These are phyloP conservation scores for Venturiaceae sp. DNA, from an alignment of 2,329 filamentous ascomycete species.

Conservation along the genomic window DNA sequence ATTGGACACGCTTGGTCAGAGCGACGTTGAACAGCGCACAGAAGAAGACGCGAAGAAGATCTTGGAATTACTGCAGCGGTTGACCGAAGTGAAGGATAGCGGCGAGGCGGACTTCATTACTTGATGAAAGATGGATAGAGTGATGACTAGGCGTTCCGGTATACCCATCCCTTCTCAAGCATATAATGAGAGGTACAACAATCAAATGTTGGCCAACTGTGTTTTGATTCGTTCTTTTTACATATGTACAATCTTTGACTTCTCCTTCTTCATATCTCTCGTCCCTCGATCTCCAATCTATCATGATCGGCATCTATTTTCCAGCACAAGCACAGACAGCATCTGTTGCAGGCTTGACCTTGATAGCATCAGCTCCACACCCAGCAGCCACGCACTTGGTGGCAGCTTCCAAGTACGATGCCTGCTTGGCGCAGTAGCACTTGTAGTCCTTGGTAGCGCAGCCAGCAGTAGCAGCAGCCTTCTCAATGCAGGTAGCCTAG, in stretches of 20 bases:
- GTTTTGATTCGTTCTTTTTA: neutral
- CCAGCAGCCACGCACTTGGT: neutral
- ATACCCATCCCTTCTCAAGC: neutral
- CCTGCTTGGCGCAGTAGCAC: neutral
- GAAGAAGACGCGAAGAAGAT: conserved; percentile 40
- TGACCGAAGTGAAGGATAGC: conserved; percentile 7
- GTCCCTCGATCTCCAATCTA: neutral
- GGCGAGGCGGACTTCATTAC: neutral
- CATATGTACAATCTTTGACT: neutral
- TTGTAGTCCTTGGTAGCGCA: neutral
- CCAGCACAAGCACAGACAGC: neutral
- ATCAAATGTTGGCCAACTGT: too few relatives aligned
- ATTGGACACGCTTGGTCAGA: conserved; percentile 44
- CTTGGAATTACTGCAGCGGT: conserved; percentile 28
- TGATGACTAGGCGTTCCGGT: neutral
- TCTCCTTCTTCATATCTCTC: neutral
- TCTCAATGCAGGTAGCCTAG: neutral
- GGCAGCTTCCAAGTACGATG: neutral
- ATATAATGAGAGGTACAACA: neutral
- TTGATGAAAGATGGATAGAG: neutral
- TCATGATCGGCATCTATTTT: neutral
- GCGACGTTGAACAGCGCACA: conserved; percentile 29
- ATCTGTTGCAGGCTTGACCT: neutral
- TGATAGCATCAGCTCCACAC: neutral
- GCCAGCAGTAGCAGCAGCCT: neutral